Evolutionary conservation across 2,329 filamentous ascomycete species (phyloP).

Genomic region (Eutypella sp.): DNA sequence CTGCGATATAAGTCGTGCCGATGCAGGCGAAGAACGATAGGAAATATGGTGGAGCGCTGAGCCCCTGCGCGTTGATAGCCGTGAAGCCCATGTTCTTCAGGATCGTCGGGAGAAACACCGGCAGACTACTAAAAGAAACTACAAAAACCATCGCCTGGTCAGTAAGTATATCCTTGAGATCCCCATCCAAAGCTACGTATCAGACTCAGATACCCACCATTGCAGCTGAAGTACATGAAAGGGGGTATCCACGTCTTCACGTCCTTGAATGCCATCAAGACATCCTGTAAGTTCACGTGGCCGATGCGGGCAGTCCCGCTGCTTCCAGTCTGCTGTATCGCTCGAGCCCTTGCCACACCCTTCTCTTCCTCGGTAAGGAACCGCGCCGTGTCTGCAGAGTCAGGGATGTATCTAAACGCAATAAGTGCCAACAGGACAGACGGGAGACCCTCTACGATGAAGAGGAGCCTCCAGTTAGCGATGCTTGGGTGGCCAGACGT

Average conservation of each 20-base stretch:
- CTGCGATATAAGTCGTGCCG: constrained; percentile 57
- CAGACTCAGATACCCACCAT: constrained; percentile 30
- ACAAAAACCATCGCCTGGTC: constrained; percentile 59
- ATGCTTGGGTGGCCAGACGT: constrained; percentile 55
- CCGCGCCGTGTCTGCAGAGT: constrained; percentile 44
- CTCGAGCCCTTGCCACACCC: constrained; percentile 48
- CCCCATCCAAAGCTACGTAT: too few species aligned
- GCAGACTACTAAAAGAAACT: constrained; percentile 60
- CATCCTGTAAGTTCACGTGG: constrained; percentile 39
- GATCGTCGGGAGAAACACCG: constrained; percentile 61
- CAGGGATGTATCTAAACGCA: constrained; percentile 28
- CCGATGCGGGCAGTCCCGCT: constrained; percentile 43
- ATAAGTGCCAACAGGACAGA: constrained; percentile 27
- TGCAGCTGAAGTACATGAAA: constrained; percentile 37
- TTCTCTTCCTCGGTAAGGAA: constrained; percentile 56
- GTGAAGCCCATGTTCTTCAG: constrained; percentile 64
- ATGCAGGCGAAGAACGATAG: constrained; percentile 61
- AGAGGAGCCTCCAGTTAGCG: constrained; percentile 35
- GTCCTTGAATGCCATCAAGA: constrained; percentile 41
- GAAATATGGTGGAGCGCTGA: constrained; percentile 68
- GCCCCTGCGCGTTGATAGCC: constrained; percentile 61
- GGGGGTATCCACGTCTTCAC: constrained; percentile 46
- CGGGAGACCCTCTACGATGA: constrained; percentile 31
- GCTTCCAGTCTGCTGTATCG: constrained; percentile 47
- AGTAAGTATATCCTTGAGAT: constrained; percentile 42